Evolutionary conservation across 2,329 filamentous ascomycete species (phyloP), one percentile per base, ranked within the genome.

Genomic region (Biscogniauxia marginata): DNA sequence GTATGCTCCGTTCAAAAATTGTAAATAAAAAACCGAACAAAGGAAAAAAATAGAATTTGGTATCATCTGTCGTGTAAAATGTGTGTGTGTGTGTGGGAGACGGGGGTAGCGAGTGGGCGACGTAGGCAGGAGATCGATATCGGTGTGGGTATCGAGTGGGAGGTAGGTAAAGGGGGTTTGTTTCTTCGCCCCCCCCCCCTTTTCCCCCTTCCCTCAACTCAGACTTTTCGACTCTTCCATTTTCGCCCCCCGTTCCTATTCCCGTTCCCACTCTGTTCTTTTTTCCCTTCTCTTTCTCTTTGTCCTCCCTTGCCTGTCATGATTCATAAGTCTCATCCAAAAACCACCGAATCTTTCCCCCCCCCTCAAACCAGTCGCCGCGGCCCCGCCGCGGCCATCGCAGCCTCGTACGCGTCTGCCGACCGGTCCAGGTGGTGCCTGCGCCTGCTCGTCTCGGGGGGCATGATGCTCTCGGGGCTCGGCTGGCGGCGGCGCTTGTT

Each of bases 381-480:
- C 13, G 6, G 2, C 30, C 30, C 30, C 30, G 11, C 8, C 44
- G 22, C 39, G 5, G 8, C 18, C 43, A 46, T 48, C n/a, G 30
- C 30, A n/a, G 30, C 30, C 9, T 39, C 30, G 30, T 39, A 39
- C 30, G 30, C 5, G 9, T 39, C 30, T 43, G 44, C 19, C 11
- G 30, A n/a, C 13, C 30, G 30, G 13, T 39, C 30, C n/a, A 39
- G 30, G 9, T 34, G 30, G 9, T 34, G 43, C 39, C 46, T 34
- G 5, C 53, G 23, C 20, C 45, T 11, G n/a, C 44, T 52, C 23
- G 24, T 22, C 20, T 65, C 64, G 45, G 64, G 63, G 7, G 7
- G 18, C 18, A 46, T 23, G 8, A 46, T 46, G 30, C n/a, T n/a
- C 11, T 39, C 30, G 11, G 30, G 30, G 30, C 30, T 39, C 8